These are phyloP conservation scores for Phytophthora quininea DNA, from an alignment of 352 stramenopile species.

Conservation along the genomic window DNA sequence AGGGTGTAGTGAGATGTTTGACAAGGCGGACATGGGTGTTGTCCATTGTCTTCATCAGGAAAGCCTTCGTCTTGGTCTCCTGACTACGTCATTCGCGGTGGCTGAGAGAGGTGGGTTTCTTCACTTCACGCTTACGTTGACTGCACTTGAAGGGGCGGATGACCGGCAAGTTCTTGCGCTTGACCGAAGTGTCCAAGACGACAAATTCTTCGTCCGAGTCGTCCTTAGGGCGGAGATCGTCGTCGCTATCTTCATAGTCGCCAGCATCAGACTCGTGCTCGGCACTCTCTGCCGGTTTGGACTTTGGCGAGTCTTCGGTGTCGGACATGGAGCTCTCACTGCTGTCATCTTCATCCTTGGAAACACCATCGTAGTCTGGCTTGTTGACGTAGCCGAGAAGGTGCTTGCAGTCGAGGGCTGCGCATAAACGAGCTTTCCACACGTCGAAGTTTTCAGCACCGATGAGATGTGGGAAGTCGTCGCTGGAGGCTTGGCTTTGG, in stretches of 20 bases:
- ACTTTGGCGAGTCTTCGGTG: not conserved
- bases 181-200: not conserved
- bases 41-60: constrained; percentile 32
- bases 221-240: constrained; percentile 9
- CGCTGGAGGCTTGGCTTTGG: constrained; percentile 15
- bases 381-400: constrained; percentile 23
- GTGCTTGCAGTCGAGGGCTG: constrained; percentile 18
- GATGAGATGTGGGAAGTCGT: constrained; percentile 16
- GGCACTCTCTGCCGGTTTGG: not conserved
- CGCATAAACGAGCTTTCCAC: constrained; percentile 11
- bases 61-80: constrained; percentile 23
- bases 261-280: constrained; percentile 8
- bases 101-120: constrained; percentile 1
- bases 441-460: constrained; percentile 16
- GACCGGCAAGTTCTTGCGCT: not conserved
- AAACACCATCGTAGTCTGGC: constrained; percentile 13
- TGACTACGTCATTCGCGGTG: constrained; percentile 2
- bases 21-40: constrained; percentile 22
- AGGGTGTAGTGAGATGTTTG: constrained; percentile 19
- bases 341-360: not conserved
- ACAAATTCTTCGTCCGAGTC: not conserved
- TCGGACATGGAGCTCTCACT: constrained; percentile 3
- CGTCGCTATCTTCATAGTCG: constrained; percentile 10
- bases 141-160: constrained; percentile 1
- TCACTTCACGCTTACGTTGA: constrained; percentile 1